Percentiles rank a stretch among this genome's conserved stretches.
Evolutionary conservation across 345 rosid genomes (phyloP).

Genomic region (Eucalyptus cloeziana): DNA sequence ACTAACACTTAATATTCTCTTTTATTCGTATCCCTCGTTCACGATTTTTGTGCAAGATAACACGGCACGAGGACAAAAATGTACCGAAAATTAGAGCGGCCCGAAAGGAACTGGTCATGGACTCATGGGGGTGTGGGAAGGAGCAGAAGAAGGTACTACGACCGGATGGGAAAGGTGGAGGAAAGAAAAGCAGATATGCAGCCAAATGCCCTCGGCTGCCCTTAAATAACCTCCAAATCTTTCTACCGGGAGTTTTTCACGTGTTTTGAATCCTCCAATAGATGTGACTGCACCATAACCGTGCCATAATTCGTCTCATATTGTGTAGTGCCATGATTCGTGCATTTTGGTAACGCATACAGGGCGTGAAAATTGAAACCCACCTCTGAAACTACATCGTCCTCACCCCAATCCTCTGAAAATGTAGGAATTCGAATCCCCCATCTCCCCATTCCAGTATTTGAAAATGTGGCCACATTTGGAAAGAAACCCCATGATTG

Average conservation of each 20-base stretch:
- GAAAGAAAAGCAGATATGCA: not conserved
- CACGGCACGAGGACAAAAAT: not conserved
- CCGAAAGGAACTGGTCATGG: not conserved
- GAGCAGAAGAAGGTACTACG: not conserved
- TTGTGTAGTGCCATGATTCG: not conserved
- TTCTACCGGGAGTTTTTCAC: not conserved
- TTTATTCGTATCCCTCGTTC: not conserved
- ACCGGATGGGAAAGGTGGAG: not conserved
- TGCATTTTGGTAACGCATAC: not conserved
- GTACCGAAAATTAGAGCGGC: not conserved
- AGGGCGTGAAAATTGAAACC: accelerated
- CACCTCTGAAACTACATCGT: no score
- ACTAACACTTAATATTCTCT: no score
- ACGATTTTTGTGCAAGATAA: not conserved
- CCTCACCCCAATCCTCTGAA: no score
- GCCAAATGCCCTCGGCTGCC: not conserved
- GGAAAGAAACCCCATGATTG: no score
- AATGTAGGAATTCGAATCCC: no score
- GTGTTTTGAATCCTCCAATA: not conserved
- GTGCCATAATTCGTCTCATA: not conserved
- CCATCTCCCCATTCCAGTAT: no score
- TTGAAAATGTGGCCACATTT: no score
- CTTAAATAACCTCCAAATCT: not conserved
- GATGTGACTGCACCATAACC: not conserved
- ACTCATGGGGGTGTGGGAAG: not conserved